Base-by-base conservation (phyloP, 2,329 filamentous ascomycete genomes). In the Beauveria caledonica region DNA sequence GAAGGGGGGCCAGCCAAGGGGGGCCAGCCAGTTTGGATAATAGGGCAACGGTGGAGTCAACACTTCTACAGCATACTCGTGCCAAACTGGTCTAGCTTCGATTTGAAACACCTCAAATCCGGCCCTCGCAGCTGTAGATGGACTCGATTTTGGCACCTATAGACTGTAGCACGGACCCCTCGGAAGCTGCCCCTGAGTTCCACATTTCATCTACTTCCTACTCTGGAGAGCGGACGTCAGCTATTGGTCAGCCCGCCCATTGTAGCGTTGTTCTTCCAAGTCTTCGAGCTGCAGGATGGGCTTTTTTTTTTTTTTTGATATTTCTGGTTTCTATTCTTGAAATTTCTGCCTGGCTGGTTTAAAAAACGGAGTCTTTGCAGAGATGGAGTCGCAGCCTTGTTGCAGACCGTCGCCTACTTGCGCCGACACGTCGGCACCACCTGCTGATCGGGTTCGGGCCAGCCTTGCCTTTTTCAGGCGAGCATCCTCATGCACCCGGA, bases 161-260 rank as follows among this genome's bases (percentile, higher is more conserved):
- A 15, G 6, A 3, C 21, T 3, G 17, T 27, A 19, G 56, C 56
- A 58, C 56, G 36, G 56, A n/a, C 54, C 44, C 25, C 46, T 58
- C 56, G 2, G 23, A 25, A 29, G 23, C 17, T 15, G 21, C 46
- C 56, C 58, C 58, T 55, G 40, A 29, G 50, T 54, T 40, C 58
- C 58, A 60, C 50, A 55, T 49, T 60, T 60, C 58, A 60, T 60
- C 33, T 58, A 45, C 40, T 49, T 36, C 58, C 49, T 39, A 60
- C 49, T 40, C 25, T 36, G 21, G 50, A 19, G 29, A 48, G 27
- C 25, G 3, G 49, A 60, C 58, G 53, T 60, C 27, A 42, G n/a
- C 33, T 27, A 17, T 15, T 51, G 10, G 17, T 51, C 49, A 17
- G n/a, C 29, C 19, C 49, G 17, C 23, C 13, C 25, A 5, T 33